Percentiles rank a stretch among this genome's conserved stretches.
These are phyloP conservation scores for Aspergillus hancockii DNA, from an alignment of 495 filamentous ascomycete genomes.

Conservation along the genomic window DNA sequence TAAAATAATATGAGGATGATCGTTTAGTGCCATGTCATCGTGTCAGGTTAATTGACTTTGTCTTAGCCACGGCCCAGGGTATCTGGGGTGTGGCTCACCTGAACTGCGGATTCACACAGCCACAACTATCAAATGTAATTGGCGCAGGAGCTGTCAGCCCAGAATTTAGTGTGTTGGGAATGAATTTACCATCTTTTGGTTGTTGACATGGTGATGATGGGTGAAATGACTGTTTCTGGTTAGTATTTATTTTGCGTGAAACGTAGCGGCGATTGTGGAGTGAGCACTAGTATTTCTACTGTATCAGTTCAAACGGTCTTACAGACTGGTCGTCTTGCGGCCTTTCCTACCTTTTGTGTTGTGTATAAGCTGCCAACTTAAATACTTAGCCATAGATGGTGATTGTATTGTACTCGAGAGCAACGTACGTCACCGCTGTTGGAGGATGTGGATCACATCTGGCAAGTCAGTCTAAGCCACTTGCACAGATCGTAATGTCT, in stretches of 20 bases:
- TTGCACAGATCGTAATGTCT: background rate
- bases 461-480: no score
- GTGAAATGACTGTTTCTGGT: background rate
- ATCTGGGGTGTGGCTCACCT: slow-evolving; percentile 7
- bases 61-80: background rate
- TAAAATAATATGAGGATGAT: background rate
- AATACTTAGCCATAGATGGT: no score
- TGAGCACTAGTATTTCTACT: background rate
- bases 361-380: no score
- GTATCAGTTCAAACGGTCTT: background rate
- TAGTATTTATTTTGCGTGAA: background rate
- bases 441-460: no score
- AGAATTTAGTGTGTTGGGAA: no score
- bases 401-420: no score
- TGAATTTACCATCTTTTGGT: background rate
- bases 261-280: background rate
- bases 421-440: no score
- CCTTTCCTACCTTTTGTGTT: no score
- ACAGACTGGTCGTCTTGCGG: no score
- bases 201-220: slow-evolving; percentile 5
- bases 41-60: slow-evolving; percentile 6
- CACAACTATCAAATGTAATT: background rate
- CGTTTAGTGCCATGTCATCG: background rate
- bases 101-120: slow-evolving; percentile 6
- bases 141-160: background rate